These are phyloP conservation scores for Plasmodium falciparum DNA, from an alignment of 169 alveolate species.

Conservation along the genomic window DNA sequence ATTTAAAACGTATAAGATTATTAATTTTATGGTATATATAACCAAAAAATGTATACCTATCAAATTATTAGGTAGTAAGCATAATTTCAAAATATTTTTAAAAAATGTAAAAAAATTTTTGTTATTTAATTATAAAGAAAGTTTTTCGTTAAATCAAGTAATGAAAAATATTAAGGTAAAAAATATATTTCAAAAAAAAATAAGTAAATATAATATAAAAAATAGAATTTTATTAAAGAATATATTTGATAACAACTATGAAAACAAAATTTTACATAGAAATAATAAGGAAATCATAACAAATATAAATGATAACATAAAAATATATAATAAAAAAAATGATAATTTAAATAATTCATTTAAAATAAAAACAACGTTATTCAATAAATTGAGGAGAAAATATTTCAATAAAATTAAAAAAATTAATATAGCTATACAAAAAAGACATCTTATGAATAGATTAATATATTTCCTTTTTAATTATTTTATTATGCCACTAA, in stretches of 20 bases:
- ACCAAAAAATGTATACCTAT: slow-evolving; percentile 75
- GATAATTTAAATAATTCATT: not conserved
- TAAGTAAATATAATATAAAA: not conserved
- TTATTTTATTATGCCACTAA: slow-evolving; percentile 74
- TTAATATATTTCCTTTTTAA: slow-evolving; percentile 70
- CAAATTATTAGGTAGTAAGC: slow-evolving; percentile 50
- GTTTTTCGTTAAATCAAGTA: slow-evolving; percentile 66
- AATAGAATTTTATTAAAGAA: too few species aligned
- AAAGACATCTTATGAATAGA: slow-evolving; percentile 68
- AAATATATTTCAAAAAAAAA: slow-evolving; percentile 33
- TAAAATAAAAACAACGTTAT: slow-evolving; percentile 6
- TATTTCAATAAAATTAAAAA: slow-evolving; percentile 36
- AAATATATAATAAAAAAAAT: not conserved
- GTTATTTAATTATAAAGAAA: slow-evolving; percentile 59
- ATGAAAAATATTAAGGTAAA: slow-evolving; percentile 64
- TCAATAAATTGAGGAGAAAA: slow-evolving; percentile 22
- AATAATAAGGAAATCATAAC: not conserved
- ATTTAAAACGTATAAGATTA: slow-evolving; percentile 37
- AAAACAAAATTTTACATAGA: not conserved
- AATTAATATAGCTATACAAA: slow-evolving; percentile 27
- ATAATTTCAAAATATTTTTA: slow-evolving; percentile 71
- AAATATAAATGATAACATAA: not conserved
- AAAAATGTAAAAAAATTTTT: slow-evolving; percentile 73
- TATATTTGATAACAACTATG: not conserved
- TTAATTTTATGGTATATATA: slow-evolving; percentile 44